Conservation (phyloP, 1,139 yeast genomes). For the Diutina sp. region DNA sequence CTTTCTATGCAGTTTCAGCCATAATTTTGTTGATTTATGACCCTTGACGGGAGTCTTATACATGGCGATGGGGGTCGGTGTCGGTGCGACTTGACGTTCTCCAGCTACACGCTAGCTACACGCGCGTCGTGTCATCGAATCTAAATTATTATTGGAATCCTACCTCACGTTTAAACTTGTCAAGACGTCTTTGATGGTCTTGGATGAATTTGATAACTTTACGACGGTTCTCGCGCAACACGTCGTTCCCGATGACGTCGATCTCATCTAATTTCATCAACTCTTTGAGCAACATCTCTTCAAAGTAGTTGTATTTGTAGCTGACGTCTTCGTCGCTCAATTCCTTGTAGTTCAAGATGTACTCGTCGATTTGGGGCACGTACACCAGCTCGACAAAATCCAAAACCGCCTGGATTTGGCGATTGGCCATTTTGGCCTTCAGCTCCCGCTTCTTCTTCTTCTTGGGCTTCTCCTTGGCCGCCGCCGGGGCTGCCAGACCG, state of each 20-base stretch:
- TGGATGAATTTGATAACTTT: conserved; percentile 49
- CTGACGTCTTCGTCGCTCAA: conserved; percentile 27
- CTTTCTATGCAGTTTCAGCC: not conserved
- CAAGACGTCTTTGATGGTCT: conserved; percentile 44
- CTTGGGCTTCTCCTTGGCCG: conserved; percentile 8
- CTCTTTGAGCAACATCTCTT: conserved; percentile 56
- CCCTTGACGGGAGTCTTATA: not conserved
- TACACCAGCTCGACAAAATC: conserved; percentile 29
- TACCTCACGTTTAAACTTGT: conserved; percentile 22
- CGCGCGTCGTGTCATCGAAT: not conserved
- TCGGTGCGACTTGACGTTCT: not conserved
- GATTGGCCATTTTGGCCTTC: conserved; percentile 32
- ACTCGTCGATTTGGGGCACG: conserved; percentile 32
- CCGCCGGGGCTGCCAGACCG: conserved; percentile 5
- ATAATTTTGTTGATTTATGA: not conserved
- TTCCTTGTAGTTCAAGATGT: conserved; percentile 18
- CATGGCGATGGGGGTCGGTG: not conserved
- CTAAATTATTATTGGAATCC: not conserved
- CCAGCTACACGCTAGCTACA: not conserved
- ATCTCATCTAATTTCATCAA: conserved; percentile 54
- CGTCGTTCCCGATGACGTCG: conserved; percentile 37
- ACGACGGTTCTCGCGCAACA: conserved; percentile 45
- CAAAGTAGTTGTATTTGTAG: conserved; percentile 45
- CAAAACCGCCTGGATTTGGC: conserved; percentile 26
- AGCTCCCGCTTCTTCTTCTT: conserved; percentile 24